Base-by-base conservation (phyloP, 179 eudicot genomes). In the Silene coronaria region DNA sequence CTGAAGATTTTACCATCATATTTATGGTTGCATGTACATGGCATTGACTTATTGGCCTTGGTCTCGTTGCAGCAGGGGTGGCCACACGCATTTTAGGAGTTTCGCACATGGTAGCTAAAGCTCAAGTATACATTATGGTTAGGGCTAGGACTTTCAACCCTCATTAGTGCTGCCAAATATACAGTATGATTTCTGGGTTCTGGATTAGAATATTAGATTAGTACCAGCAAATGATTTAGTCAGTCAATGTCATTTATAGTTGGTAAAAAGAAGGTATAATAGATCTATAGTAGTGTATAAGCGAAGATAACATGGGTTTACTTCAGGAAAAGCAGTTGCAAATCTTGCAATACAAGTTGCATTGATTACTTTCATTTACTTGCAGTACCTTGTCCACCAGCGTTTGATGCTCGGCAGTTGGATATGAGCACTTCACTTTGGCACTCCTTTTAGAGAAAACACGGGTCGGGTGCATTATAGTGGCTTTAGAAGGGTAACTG, bases 401-500 rank as follows among this genome's bases (percentile, higher is more conserved):
- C n/a, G 59, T 55, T 55, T 55, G 21, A 55, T 55, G 59, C 59
- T 17, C 22, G 22, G 21, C 2, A 55, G 8, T 11, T 16, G 59
- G 22, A 55, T 22, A 55, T n/a, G 59, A 6, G 59, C 21, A 55
- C 19, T 55, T 55, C 59, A 55, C 59, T n/a, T n/a, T 55, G 59
- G 6, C 59, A 55, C 59, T 17, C 21, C 22, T 16, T 55, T 4
- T 55, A 55, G 22, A 0, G 0, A 55, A 55, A 55, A 55, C 59
- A 55, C 9, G 59, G 59, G 22, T n/a, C 21, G 22, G 21, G 59
- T 55, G 5, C 59, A 5, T 55, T n/a, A 6, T 2, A 36, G 38
- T 28, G 55, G 27, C n/a, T 62, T 86, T 78, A 95, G 48, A 95
- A 80, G 19, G 97, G 99, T 3, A 91, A 85, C 84, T 95, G 91